These are phyloP conservation scores for Prunus mume DNA, from an alignment of 306 rosid genomes.

Conservation along the genomic window DNA sequence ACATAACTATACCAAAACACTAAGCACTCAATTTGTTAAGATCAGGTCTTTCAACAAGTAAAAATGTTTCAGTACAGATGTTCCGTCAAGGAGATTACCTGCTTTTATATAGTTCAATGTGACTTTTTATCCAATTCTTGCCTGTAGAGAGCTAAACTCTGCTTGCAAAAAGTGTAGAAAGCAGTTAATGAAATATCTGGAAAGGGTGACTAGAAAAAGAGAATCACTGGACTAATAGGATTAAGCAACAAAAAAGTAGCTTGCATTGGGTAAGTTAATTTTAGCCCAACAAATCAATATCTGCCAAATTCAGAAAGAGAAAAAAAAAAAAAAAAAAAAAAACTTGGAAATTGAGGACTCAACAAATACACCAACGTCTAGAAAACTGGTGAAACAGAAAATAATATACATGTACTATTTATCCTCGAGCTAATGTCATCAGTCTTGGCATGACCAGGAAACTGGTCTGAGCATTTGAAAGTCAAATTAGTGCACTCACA, in stretches of 20 bases:
- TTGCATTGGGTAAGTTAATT: too few species aligned
- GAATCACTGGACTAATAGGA: neutral
- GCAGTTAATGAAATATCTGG: constrained; percentile 15
- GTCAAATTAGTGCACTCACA: neutral
- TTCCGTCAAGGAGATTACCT: neutral
- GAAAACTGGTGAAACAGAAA: neutral
- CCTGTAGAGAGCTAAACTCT: constrained; percentile 57
- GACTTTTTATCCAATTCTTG: constrained; percentile 49
- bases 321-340: too few species aligned
- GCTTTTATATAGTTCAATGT: constrained; percentile 5
- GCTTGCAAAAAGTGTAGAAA: constrained; percentile 30
- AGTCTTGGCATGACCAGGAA: neutral
- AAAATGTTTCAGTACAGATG: neutral
- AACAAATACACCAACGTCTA: neutral
- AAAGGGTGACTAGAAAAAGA: neutral
- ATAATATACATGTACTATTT: too few species aligned
- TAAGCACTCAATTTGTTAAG: neutral
- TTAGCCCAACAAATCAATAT: too few species aligned
- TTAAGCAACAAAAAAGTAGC: neutral
- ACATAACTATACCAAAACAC: neutral
- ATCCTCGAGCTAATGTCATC: neutral
- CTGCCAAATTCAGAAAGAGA: neutral
- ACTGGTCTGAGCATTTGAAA: neutral
- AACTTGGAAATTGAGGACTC: neutral
- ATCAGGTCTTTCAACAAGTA: neutral